A percentile compares a stretch with the other conserved stretches of the same genome.
These are phyloP conservation scores for Aspergillus arachidicola DNA, from an alignment of 2,329 filamentous ascomycete species.

Conservation along the genomic window DNA sequence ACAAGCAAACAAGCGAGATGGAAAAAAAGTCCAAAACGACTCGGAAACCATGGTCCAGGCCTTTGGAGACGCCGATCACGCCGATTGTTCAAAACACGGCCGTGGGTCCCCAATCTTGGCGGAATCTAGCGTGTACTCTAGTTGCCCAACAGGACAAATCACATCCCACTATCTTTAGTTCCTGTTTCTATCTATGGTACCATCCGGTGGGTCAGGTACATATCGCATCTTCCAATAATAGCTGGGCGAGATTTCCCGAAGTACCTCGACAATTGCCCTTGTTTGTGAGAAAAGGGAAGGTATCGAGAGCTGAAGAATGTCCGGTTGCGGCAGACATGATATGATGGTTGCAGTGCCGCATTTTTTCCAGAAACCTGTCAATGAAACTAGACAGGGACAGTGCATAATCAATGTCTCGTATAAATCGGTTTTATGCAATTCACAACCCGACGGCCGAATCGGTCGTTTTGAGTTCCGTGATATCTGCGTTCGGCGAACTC, in stretches of 20 bases:
- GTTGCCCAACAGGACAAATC: slow-evolving; percentile 2
- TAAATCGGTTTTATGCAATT: neutral
- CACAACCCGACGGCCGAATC: neutral
- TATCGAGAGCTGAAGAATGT: neutral
- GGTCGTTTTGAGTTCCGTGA: neutral
- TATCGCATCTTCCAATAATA: slow-evolving; percentile 8
- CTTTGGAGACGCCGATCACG: slow-evolving; percentile 12
- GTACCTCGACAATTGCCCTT: neutral
- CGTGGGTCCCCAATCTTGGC: slow-evolving; percentile 7
- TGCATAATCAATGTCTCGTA: neutral
- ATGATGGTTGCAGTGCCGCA: neutral
- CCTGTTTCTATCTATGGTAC: slow-evolving; percentile 20
- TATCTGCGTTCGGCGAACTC: neutral
- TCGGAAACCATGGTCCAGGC: slow-evolving; percentile 12
- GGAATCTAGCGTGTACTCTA: slow-evolving; percentile 2
- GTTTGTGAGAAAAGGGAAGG: neutral
- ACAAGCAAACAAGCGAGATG: neutral
- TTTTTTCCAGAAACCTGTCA: neutral
- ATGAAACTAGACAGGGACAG: neutral
- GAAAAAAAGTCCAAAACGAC: neutral
- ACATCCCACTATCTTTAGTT: neutral
- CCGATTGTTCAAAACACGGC: slow-evolving; percentile 14
- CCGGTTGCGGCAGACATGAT: neutral
- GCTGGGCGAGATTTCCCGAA: neutral
- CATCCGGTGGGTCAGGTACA: slow-evolving; percentile 14